phyloP scores from a whole-genome alignment of 2,329 filamentous ascomycete species.

The Alternaria triticimaculans region DNA sequence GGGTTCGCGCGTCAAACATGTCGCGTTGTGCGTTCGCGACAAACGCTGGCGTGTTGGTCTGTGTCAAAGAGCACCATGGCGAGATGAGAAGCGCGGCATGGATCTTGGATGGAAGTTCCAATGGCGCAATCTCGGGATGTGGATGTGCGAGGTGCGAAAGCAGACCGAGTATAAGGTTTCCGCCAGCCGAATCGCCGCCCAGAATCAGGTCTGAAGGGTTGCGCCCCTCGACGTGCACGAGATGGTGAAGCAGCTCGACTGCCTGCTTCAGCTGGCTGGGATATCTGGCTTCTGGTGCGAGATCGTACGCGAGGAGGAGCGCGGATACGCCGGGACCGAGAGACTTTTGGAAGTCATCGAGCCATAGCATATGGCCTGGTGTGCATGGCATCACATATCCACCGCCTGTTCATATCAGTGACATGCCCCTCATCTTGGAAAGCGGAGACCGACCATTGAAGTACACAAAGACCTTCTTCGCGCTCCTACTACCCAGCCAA shows the following conservation, averaged over 20 bases:
- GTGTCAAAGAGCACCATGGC: slow-evolving; percentile 63
- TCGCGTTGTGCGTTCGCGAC: slow-evolving; percentile 59
- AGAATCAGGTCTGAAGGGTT: slow-evolving; percentile 54
- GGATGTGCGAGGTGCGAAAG: slow-evolving; percentile 63
- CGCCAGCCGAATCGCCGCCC: slow-evolving; percentile 62
- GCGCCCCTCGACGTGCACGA: slow-evolving; percentile 48
- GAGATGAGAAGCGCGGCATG: slow-evolving; percentile 62
- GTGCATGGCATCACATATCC: slow-evolving; percentile 61
- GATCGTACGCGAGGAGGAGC: slow-evolving; percentile 64
- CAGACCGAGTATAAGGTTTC: slow-evolving; percentile 55
- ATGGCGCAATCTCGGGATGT: slow-evolving; percentile 57
- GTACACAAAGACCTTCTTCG: slow-evolving; percentile 54
- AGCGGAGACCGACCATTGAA: slow-evolving; percentile 51
- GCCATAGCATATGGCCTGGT: slow-evolving; percentile 58
- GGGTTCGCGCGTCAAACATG: slow-evolving; percentile 52
- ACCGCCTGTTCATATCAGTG: slow-evolving; percentile 53
- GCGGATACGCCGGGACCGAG: slow-evolving; percentile 57
- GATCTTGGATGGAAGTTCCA: slow-evolving; percentile 54
- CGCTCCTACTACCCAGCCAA: slow-evolving; percentile 53
- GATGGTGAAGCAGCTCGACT: slow-evolving; percentile 52
- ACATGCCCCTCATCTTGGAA: background rate
- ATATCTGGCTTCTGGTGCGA: slow-evolving; percentile 58
- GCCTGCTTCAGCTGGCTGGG: slow-evolving; percentile 59
- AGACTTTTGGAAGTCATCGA: slow-evolving; percentile 53
- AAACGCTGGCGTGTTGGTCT: slow-evolving; percentile 52